Percentiles rank a stretch among this genome's conserved stretches.
Evolutionary conservation across 768 basidiomycete genomes (phyloP).

Genomic region (Sistotremastrum niveocremeum): DNA sequence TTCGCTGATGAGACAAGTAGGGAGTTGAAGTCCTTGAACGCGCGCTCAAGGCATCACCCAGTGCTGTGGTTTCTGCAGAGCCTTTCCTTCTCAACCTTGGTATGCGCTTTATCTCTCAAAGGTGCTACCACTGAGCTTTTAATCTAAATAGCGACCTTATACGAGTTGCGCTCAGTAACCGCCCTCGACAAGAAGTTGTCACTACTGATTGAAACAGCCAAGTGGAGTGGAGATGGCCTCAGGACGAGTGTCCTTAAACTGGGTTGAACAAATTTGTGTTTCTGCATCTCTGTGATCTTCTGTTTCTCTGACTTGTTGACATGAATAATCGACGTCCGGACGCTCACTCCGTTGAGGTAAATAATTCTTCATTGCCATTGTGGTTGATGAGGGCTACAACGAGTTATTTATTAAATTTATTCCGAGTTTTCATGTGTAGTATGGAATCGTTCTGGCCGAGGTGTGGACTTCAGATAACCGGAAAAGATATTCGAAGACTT

Average conservation of each 20-base stretch:
- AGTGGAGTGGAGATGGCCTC: constrained; percentile 79
- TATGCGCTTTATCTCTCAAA: constrained; percentile 20
- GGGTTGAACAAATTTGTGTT: constrained; percentile 7
- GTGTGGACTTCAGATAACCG: too few species aligned
- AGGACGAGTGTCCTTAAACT: constrained; percentile 67
- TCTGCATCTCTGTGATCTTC: too few species aligned
- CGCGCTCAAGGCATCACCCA: constrained; percentile 49
- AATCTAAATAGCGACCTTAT: constrained; percentile 49
- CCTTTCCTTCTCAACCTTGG: constrained; percentile 80
- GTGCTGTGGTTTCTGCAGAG: constrained; percentile 61
- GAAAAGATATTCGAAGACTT: too few species aligned
- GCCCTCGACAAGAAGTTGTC: constrained; percentile 67
- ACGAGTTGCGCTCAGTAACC: constrained; percentile 63
- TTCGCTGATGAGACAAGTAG: constrained; percentile 19
- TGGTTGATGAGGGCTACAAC: too few species aligned
- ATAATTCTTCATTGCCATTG: too few species aligned
- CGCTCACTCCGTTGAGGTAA: too few species aligned
- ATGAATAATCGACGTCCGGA: too few species aligned
- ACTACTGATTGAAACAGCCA: constrained; percentile 60
- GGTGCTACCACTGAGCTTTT: background rate
- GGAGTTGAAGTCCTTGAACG: constrained; percentile 57
- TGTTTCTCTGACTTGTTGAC: too few species aligned
- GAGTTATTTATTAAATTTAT: too few species aligned
- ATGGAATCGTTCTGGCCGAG: too few species aligned
- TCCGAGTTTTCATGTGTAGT: too few species aligned